Base-by-base conservation (phyloP, 1,139 yeast species). In the Yamadazyma conglobata region DNA sequence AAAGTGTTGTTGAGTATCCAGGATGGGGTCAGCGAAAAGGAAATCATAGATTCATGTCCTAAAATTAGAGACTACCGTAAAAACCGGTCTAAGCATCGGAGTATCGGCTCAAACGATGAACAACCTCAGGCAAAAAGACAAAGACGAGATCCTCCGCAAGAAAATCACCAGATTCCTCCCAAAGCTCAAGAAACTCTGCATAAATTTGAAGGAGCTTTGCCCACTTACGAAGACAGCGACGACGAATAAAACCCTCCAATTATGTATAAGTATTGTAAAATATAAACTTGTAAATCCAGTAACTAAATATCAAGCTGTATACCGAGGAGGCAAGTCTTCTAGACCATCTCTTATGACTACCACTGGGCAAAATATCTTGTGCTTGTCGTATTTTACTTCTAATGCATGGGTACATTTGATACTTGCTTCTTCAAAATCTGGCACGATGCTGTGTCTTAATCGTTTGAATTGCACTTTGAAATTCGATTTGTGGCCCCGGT, bases 1-100 rank as follows among this genome's bases (percentile, higher is more conserved):
- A 89, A 83, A 49, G 89, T 91, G 25, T 59, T 89, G 31, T 77
- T 79, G 40, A 82, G 95, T 52, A 91, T 93, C 29, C 75, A 77
- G 42, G 98, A 91, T 56, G 84, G 93, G 1, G 96, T 91, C 3
- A 68, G 77, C 12, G 79, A 83, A 42, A 83, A 85, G 34, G 95
- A 89, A 43, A 62, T 91, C 24, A 60, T 75, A 6, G 73, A 64
- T 3, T 44, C 61, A 6, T 67, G 73, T 40, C 60, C 61, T 0
- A 45, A 40, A 19, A 52, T 38, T 17, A 29, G 33, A 10, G 42
- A 38, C 10, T 33, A 19, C 19, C 28, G 42, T 25, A 38, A 35
- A 20, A 31, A 35, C 21, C 35, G 35, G 20, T 8, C 18, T 13
- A 27, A 33, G 19, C 33, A 26, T 11, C 27, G 24, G 10, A 30